These are phyloP conservation scores for Globisporangium viniferum DNA, from an alignment of 352 stramenopile genomes.

Conservation along the genomic window DNA sequence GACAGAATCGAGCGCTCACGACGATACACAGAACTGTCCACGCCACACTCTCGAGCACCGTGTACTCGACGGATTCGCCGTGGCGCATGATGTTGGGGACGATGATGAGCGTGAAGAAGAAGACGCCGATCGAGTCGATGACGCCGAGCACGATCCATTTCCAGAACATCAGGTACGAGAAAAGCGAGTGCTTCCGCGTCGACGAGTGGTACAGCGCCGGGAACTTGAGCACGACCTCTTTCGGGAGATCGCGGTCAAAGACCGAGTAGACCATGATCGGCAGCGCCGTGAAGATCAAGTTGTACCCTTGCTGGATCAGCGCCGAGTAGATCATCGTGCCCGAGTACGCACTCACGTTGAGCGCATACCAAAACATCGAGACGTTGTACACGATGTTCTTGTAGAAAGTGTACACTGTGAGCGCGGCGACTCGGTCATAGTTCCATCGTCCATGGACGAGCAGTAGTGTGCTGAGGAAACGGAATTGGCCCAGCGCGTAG, in stretches of 20 bases:
- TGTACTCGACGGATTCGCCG: slow-evolving; percentile 54
- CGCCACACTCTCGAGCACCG: slow-evolving; percentile 56
- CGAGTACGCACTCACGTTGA: slow-evolving; percentile 89
- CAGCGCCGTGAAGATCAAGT: slow-evolving; percentile 93
- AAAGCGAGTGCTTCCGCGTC: slow-evolving; percentile 53
- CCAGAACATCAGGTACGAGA: slow-evolving; percentile 84
- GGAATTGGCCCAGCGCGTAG: slow-evolving; percentile 83
- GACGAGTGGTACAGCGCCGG: slow-evolving; percentile 67
- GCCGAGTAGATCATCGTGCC: slow-evolving; percentile 86
- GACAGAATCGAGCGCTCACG: slow-evolving; percentile 71
- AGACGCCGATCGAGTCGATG: slow-evolving; percentile 77
- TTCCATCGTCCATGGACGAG: slow-evolving; percentile 85
- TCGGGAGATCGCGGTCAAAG: slow-evolving; percentile 77
- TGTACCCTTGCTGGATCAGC: slow-evolving; percentile 91
- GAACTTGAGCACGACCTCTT: slow-evolving; percentile 57
- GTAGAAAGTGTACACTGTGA: slow-evolving; percentile 91
- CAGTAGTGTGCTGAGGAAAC: slow-evolving; percentile 71
- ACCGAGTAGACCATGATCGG: slow-evolving; percentile 89
- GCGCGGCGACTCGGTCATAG: slow-evolving; percentile 79
- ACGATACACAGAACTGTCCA: slow-evolving; percentile 81
- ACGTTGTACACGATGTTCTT: slow-evolving; percentile 92
- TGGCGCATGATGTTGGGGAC: slow-evolving; percentile 59
- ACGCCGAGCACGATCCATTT: slow-evolving; percentile 78
- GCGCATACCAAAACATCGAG: slow-evolving; percentile 88
- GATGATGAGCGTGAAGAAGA: slow-evolving; percentile 48